phyloP scores from a whole-genome alignment of 2,329 filamentous ascomycete genomes.

The Elsinoe batatas region DNA sequence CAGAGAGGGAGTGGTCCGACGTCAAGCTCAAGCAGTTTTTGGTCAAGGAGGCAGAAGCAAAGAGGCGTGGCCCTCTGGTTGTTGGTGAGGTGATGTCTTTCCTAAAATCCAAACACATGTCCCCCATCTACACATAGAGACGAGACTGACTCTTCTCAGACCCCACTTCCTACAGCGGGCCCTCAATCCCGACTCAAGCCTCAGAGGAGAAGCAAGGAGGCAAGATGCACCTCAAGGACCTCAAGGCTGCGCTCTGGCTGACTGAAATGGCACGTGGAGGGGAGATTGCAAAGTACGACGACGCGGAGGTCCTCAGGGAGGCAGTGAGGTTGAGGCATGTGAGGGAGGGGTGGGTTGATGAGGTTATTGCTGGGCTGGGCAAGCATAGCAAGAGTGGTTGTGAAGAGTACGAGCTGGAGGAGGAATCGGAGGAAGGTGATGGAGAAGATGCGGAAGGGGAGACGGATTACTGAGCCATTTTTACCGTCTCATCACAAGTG shows the following conservation, averaged over 20 bases:
- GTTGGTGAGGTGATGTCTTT: conserved; percentile 1
- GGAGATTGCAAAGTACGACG: background rate
- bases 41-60: background rate
- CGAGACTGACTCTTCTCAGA: background rate
- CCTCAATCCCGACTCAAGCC: background rate
- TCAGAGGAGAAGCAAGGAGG: background rate
- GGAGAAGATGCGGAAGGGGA: no score
- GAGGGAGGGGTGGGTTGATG: background rate
- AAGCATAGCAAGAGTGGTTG: no score
- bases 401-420: no score
- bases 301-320: conserved; percentile 1
- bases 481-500: no score
- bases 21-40: conserved; percentile 7
- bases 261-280: background rate
- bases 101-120: no score
- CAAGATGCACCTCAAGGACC: conserved; percentile 3
- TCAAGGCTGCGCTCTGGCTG: conserved; percentile 2
- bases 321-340: conserved; percentile 9
- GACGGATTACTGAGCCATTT: no score
- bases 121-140: no score
- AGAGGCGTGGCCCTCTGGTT: background rate
- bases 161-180: background rate
- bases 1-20: conserved; percentile 2
- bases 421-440: no score
- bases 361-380: no score